A percentile compares a stretch with the other conserved stretches of the same genome.
Conservation (phyloP, 2,329 filamentous ascomycete species). For the Fusarium protoensiforme region DNA sequence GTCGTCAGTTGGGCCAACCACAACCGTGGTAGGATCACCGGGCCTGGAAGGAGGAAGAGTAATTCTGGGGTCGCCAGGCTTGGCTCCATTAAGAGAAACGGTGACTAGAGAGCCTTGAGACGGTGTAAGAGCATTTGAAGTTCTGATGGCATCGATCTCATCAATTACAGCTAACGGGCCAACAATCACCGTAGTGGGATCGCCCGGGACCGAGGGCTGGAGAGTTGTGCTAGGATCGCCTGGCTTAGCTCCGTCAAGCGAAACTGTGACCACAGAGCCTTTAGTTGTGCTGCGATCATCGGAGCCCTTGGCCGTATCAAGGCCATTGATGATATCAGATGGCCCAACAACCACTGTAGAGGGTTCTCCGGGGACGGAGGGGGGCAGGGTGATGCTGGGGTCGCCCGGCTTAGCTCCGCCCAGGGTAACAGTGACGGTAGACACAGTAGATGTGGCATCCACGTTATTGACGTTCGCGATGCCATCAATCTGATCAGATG, state of each 20-base stretch:
- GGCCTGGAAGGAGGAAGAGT: background rate
- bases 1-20: background rate
- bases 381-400: background rate
- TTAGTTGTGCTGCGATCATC: background rate
- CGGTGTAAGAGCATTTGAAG: background rate
- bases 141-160: too few relatives aligned
- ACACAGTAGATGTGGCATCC: background rate
- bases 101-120: background rate
- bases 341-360: background rate
- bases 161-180: background rate
- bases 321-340: background rate
- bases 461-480: background rate
- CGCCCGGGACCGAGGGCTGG: background rate
- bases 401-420: background rate
- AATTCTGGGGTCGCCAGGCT: too few relatives aligned
- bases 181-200: background rate
- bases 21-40: background rate
- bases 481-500: background rate
- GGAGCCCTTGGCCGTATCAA: background rate
- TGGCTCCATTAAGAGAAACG: too few relatives aligned
- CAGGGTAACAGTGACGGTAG: background rate
- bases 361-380: background rate
- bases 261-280: background rate
- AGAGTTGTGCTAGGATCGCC: background rate
- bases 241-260: background rate